Base-by-base conservation (phyloP, 345 rosid species). In the Pistacia integerrima region DNA sequence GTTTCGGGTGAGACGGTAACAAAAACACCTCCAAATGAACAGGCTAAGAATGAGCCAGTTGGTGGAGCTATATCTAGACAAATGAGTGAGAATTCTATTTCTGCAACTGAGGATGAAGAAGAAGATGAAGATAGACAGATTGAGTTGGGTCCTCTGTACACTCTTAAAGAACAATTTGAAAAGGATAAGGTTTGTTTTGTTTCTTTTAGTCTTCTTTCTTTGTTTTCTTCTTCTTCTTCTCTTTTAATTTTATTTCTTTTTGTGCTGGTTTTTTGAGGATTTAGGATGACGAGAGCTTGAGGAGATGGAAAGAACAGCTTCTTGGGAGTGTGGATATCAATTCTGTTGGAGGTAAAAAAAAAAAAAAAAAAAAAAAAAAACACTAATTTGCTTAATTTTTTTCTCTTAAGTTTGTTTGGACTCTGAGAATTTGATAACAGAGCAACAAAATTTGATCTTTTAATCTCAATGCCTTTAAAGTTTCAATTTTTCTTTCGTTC, bases 301-400 rank as follows among this genome's bases (percentile, higher is more conserved):
- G 90, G 84, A 87, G 85, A 85, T 91, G 94, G 94, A 91, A 91
- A 83, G 92, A 91, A 73, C 92, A 91, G 84, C 94, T 91, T 80
- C 92, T 91, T 70, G 92, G 92, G 56, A 76, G 79, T 77, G 87
- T 91, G 79, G 90, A 91, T 79, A 59, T 86, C 25, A 78, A 76
- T 11, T 81, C 80, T 60, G 83, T 88, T 74, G 95, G 93, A 86
- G 93, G 95, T 91, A 82, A 48, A 80, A 49, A n/a, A 38, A 38
- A 22, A 22, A 22, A 25, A 41, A 82, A 48, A 80, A 49, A n/a
- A 38, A 38, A 22, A 22, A 22, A 25, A 41, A 41, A 11, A 11
- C n/a, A 35, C 8, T 11, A 63, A 64, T 74, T 63, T 73, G 46
- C 20, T 33, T 17, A 2, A 30, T 12, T 35, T 71, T 71, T 35